Evolutionary conservation across 768 basidiomycete genomes (phyloP), one percentile per base, ranked within the genome.

Genomic region (Exsudoporus frostii): DNA sequence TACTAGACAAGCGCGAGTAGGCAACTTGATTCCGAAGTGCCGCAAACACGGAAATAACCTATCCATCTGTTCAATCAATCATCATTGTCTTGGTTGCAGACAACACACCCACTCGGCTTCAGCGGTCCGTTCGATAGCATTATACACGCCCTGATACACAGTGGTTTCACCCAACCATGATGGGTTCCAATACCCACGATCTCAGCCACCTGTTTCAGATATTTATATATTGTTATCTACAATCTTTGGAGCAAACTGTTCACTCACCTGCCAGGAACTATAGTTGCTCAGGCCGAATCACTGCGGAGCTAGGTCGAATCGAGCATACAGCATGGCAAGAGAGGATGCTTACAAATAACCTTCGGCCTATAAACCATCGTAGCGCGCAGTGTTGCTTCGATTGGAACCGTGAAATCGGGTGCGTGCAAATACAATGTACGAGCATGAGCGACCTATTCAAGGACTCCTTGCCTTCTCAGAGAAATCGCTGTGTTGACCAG

Each of bases 121-220:
- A 13, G 68, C 67, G 6, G 55, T 59, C 24, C 79, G 68, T 52
- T 74, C 69, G 14, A 80, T 65, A 7, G 74, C 74, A 59, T 79
- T 79, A 60, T 79, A 80, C 36, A 71, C 58, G 3, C 73, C 74
- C 58, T 82, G 79, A 58, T 81, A 84, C 8, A 74, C 73, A 0
- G 72, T 75, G 1, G 82, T 63, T 71, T 71, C 63, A 83, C 71
- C 69, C 73, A 81, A 25, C 75, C 73, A 42, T 77, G 73, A 41
- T 70, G 65, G 34, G 70, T 65, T 56, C 75, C 76, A 48, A 79
- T 72, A 13, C 57, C 63, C 39, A 76, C 70, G 13, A 79, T 75
- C 57, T 82, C 75, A 0, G 80, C 76, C 19, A 79, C 74, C 56
- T 68, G 51, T 48, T 29, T 56, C 52, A 44, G 41, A 36, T 47